Conservation (phyloP, 495 filamentous ascomycete genomes). For the Astrocystis sublimbata region DNA sequence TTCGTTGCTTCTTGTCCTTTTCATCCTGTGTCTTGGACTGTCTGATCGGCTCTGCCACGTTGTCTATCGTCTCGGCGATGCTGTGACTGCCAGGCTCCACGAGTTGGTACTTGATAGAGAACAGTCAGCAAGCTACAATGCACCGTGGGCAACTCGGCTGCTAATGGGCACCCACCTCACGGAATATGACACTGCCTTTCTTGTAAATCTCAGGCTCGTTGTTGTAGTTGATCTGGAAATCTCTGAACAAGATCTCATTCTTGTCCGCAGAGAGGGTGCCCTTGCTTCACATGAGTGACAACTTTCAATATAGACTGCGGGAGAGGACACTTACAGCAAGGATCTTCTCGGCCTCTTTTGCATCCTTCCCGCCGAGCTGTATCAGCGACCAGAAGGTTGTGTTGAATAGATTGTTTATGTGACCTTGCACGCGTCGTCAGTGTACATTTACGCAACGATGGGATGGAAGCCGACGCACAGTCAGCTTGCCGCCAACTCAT, state of each 20-base stretch:
- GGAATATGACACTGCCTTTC: slow-evolving; percentile 87
- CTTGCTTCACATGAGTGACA: slow-evolving; percentile 40
- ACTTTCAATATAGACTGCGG: background rate
- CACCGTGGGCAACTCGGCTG: background rate
- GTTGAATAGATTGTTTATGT: slow-evolving; percentile 98
- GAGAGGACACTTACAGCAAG: slow-evolving; percentile 58
- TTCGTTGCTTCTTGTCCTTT: slow-evolving; percentile 70
- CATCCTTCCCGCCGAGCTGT: slow-evolving; percentile 69
- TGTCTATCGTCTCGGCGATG: slow-evolving; percentile 36
- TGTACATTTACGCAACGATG: background rate
- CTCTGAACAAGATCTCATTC: slow-evolving; percentile 91
- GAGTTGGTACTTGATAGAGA: slow-evolving; percentile 50
- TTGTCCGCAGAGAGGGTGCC: slow-evolving; percentile 84
- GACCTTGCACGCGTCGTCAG: slow-evolving; percentile 57
- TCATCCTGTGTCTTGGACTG: slow-evolving; percentile 75
- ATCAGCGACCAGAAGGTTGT: slow-evolving; percentile 94
- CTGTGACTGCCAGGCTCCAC: slow-evolving; percentile 51
- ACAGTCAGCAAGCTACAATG: slow-evolving; percentile 14
- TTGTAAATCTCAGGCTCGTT: slow-evolving; percentile 89
- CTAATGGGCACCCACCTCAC: slow-evolving; percentile 62
- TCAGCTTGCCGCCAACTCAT: slow-evolving; percentile 97
- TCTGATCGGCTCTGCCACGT: slow-evolving; percentile 41
- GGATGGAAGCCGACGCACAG: slow-evolving; percentile 57
- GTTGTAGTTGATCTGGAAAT: slow-evolving; percentile 94
- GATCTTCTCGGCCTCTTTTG: slow-evolving; percentile 73